Evolutionary conservation across 2,329 filamentous ascomycete genomes (phyloP).

Genomic region (Chrysosporium keratinophilum): DNA sequence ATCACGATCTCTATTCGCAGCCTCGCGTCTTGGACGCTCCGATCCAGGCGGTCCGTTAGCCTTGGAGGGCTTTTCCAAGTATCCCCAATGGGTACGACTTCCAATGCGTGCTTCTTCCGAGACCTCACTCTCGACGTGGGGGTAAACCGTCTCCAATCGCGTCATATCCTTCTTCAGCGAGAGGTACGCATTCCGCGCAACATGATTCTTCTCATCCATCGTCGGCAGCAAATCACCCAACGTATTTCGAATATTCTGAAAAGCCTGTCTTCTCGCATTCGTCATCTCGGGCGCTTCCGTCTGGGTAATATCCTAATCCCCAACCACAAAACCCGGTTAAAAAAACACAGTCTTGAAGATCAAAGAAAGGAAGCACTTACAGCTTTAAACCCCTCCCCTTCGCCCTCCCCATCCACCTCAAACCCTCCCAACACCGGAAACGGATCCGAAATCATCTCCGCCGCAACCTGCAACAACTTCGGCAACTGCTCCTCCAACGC

Average conservation of each 20-base stretch:
- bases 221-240: slow-evolving; percentile 79
- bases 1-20: slow-evolving; percentile 66
- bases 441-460: slow-evolving; percentile 23
- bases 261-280: slow-evolving; percentile 52
- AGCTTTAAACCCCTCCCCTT: background rate
- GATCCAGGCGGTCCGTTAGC: slow-evolving; percentile 47
- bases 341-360: slow-evolving; percentile 7
- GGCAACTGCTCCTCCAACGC: slow-evolving; percentile 73
- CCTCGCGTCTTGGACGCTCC: slow-evolving; percentile 68
- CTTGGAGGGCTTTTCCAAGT: slow-evolving; percentile 65
- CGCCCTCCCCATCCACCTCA: background rate
- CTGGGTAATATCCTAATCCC: slow-evolving; percentile 2
- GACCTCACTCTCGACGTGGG: slow-evolving; percentile 77
- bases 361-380: slow-evolving; percentile 10
- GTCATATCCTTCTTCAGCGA: slow-evolving; percentile 73
- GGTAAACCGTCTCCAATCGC: slow-evolving; percentile 78
- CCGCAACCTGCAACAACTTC: slow-evolving; percentile 51
- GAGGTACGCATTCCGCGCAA: slow-evolving; percentile 84
- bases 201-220: slow-evolving; percentile 94
- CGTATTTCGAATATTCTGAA: slow-evolving; percentile 64
- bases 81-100: slow-evolving; percentile 89
- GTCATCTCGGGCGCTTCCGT: slow-evolving; percentile 27
- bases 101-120: slow-evolving; percentile 91
- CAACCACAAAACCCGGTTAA: background rate
- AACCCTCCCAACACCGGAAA: slow-evolving; percentile 6